Base-by-base conservation (phyloP, 78 protist genomes). In the Dictyostelium capitatum region DNA sequence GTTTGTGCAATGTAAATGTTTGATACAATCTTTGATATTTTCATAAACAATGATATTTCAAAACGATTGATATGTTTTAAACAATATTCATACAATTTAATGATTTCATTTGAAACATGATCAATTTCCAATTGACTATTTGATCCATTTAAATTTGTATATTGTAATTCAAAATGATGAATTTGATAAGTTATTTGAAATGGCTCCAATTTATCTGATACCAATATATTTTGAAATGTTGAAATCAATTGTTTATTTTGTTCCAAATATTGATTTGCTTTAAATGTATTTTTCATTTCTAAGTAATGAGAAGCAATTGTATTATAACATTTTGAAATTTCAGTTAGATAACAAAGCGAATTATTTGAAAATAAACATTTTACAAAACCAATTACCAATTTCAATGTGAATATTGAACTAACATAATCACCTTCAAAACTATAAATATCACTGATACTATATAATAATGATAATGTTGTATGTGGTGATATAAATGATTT, bases 341-440 rank as follows among this genome's bases (percentile, higher is more conserved):
- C 79, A 3, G 59, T 50, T 23, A 59, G 28, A 46, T 54, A 84
- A 19, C 73, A 59, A 9, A 41, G 8, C 2, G 83, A 78, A 51
- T 30, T 30, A 12, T 17, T 6, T 47, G n/a, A n/a, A 25, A 77
- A 87, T 20, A 87, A 54, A 77, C 70, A 77, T 77, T 50, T 77
- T 5, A 87, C 32, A 17, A 87, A 37, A 32, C 67, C 70, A 77
- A 77, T 77, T 28, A 43, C 65, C 19, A 64, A 17, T 46, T 87
- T 65, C n/a, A 87, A 65, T 2, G 70, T 82, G 17, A 87, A 62
- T 12, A 65, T 65, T n/a, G 93, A 32, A 41, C 48, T 87, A 17
- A 51, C 65, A 20, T 32, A 64, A 20, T 87, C 93, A 32, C 93
- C 93, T 77, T 87, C 93, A 47, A 74, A 87, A 19, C 50, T n/a